Conservation (phyloP, 176 grass and related monocot species). For the Sorghum bicolor region Sorghum_bicolor_NCBIv3 NC_012879.2:54001501-54002000, state of each 20-base stretch:
- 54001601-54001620: neutral
- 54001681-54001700: neutral
- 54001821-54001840: neutral
- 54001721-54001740: constrained; percentile 5
- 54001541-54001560: neutral
- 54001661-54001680: neutral
- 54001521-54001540: constrained; percentile 12
- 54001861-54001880: constrained; percentile 2
- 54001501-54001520: neutral
- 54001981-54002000: neutral
- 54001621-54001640: neutral
- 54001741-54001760: neutral
- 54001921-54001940: constrained; percentile 14
- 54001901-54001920: neutral
- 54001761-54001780: neutral
- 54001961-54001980: neutral
- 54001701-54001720: neutral
- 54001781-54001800: neutral
- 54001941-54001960: neutral
- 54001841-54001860: constrained; percentile 21
- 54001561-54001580: neutral
- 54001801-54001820: constrained; percentile 22
- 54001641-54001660: neutral
- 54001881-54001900: neutral
- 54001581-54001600: neutral